phyloP scores from a whole-genome alignment of 2,329 filamentous ascomycete genomes.

The Didymella sp. region DNA sequence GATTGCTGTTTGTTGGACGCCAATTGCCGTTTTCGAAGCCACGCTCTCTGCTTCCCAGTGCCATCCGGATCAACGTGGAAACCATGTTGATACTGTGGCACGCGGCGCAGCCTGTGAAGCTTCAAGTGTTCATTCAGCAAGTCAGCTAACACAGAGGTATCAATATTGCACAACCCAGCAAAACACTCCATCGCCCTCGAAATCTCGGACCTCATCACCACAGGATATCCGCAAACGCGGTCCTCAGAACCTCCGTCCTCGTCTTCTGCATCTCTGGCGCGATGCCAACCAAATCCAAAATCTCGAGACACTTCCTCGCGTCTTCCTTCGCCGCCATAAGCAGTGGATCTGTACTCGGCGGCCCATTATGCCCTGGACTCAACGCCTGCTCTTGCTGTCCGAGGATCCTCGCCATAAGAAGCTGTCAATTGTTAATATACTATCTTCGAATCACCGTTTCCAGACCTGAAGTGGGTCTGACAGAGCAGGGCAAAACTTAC shows the following conservation, averaged over 20 bases:
- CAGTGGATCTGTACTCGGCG: conserved; percentile 42
- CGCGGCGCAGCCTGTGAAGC: too few species aligned
- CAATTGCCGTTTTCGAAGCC: too few species aligned
- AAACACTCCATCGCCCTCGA: background rate
- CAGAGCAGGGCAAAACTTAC: conserved; percentile 57
- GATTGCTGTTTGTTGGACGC: too few species aligned
- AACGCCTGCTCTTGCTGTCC: conserved; percentile 46
- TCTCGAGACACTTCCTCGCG: conserved; percentile 54
- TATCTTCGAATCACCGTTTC: background rate
- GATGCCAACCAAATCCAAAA: conserved; percentile 54
- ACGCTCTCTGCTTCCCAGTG: too few species aligned
- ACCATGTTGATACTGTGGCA: too few species aligned
- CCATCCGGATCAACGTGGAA: too few species aligned
- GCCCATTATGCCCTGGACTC: conserved; percentile 33
- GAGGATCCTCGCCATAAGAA: conserved; percentile 51
- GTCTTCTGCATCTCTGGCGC: conserved; percentile 58
- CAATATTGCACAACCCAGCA: background rate
- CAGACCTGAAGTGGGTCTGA: background rate
- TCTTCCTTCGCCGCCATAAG: conserved; percentile 53
- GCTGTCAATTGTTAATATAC: conserved; percentile 28
- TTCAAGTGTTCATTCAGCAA: background rate
- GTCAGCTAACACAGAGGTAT: conserved; percentile 4
- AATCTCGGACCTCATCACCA: conserved; percentile 30
- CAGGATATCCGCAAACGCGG: conserved; percentile 52
- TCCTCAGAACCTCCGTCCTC: conserved; percentile 55